A percentile compares a stretch with the other conserved stretches of the same genome.
These are phyloP conservation scores for Asterophora lycoperdoides DNA, from an alignment of 768 basidiomycete species.

Conservation along the genomic window DNA sequence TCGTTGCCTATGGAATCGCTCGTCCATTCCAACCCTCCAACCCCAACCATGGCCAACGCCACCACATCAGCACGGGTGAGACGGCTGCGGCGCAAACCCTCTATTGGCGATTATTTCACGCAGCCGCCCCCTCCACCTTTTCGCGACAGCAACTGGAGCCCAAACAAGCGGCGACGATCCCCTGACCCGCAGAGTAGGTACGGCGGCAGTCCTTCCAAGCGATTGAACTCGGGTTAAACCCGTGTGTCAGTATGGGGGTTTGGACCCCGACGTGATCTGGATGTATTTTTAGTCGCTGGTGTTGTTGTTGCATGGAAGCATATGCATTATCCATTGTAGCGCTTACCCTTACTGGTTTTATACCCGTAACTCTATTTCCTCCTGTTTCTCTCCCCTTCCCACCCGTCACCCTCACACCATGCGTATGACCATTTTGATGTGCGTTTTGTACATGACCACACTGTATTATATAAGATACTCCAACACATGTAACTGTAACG, in stretches of 20 bases:
- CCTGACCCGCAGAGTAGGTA: conserved; percentile 10
- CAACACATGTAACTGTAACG: no score
- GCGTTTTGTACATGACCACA: no score
- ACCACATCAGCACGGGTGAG: conserved; percentile 8
- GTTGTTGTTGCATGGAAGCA: conserved; percentile 8
- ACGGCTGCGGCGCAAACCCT: conserved; percentile 30
- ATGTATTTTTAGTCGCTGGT: conserved; percentile 14
- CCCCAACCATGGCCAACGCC: conserved; percentile 39
- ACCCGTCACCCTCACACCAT: background rate
- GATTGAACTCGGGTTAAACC: conserved; percentile 7
- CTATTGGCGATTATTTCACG: conserved; percentile 45
- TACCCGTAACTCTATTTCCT: conserved; percentile 3
- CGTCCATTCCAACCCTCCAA: conserved; percentile 67
- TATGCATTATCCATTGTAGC: conserved; percentile 15
- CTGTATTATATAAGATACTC: background rate
- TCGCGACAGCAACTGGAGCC: conserved; percentile 18
- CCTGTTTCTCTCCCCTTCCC: background rate
- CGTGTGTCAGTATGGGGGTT: no score
- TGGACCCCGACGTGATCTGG: conserved; percentile 3
- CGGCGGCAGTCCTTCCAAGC: conserved; percentile 19
- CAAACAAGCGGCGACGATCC: conserved; percentile 22
- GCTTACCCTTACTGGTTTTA: conserved; percentile 14
- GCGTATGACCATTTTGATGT: background rate
- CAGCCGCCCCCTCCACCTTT: conserved; percentile 17
- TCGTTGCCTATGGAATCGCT: conserved; percentile 61